Percentiles rank a stretch among this genome's conserved stretches.
These are phyloP conservation scores for Clitoria ternatea DNA, from an alignment of 306 rosid genomes.

Conservation along the genomic window DNA sequence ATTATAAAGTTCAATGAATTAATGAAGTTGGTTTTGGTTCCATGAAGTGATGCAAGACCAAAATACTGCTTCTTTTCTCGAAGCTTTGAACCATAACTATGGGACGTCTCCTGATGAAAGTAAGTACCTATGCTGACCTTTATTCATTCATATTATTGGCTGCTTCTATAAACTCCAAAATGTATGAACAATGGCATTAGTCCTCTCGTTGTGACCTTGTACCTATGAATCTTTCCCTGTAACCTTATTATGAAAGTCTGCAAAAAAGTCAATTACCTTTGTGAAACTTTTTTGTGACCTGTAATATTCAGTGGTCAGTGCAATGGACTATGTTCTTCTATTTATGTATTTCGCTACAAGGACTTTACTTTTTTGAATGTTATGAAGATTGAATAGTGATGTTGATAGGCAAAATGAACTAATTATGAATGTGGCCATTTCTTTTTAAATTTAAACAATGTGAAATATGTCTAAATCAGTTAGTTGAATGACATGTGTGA, in stretches of 20 bases:
- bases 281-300: not conserved
- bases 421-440: not conserved
- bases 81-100: constrained; percentile 56
- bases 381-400: not conserved
- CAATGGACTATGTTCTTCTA: not conserved
- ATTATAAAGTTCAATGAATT: not conserved
- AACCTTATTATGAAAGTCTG: not conserved
- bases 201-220: not conserved
- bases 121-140: constrained; percentile 35
- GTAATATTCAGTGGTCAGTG: not conserved
- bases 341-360: not conserved
- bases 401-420: not conserved
- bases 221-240: not conserved
- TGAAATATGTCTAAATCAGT: not conserved
- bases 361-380: not conserved
- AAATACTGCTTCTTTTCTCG: constrained; percentile 47
- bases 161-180: not conserved
- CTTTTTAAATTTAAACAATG: not conserved
- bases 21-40: constrained; percentile 18
- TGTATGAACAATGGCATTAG: not conserved
- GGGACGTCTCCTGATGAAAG: constrained; percentile 53
- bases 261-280: not conserved
- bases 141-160: not conserved
- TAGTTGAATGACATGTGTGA: too few species aligned
- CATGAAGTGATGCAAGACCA: constrained; percentile 65